These are phyloP conservation scores for Corylus americana DNA, from an alignment of 306 rosid species.

Conservation along the genomic window DNA sequence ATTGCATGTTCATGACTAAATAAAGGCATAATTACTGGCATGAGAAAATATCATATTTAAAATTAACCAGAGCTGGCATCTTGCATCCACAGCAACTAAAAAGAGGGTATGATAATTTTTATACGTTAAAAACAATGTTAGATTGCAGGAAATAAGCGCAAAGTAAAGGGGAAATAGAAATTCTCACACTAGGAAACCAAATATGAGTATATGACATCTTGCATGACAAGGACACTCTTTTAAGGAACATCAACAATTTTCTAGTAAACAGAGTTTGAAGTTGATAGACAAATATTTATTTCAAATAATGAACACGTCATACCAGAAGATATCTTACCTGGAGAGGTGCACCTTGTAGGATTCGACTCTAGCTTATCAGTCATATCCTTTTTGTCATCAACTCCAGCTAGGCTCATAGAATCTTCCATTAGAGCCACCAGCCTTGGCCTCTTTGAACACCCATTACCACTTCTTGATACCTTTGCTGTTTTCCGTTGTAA, in stretches of 20 bases:
- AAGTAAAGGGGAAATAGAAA: neutral
- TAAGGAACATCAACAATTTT: neutral
- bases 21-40: neutral
- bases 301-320: neutral
- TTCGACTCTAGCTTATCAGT: slow-evolving; percentile 54
- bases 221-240: neutral
- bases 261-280: neutral
- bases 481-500: slow-evolving; percentile 60
- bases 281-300: neutral
- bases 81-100: neutral
- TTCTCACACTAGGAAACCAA: neutral
- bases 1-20: neutral
- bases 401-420: slow-evolving; percentile 35
- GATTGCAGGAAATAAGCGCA: neutral
- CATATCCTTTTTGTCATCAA: slow-evolving; percentile 51
- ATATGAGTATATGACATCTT: neutral
- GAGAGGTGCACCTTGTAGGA: slow-evolving; percentile 48
- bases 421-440: slow-evolving; percentile 52
- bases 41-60: neutral
- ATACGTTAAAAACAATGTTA: neutral
- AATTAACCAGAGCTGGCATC: neutral
- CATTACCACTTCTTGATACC: slow-evolving; percentile 45
- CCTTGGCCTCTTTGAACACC: slow-evolving; percentile 62
- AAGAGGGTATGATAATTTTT: neutral
- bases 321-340: slow-evolving; percentile 47